Percentiles rank a stretch among this genome's conserved stretches.
phyloP scores from a whole-genome alignment of 306 rosid genomes.

The Vigna angularis region DNA sequence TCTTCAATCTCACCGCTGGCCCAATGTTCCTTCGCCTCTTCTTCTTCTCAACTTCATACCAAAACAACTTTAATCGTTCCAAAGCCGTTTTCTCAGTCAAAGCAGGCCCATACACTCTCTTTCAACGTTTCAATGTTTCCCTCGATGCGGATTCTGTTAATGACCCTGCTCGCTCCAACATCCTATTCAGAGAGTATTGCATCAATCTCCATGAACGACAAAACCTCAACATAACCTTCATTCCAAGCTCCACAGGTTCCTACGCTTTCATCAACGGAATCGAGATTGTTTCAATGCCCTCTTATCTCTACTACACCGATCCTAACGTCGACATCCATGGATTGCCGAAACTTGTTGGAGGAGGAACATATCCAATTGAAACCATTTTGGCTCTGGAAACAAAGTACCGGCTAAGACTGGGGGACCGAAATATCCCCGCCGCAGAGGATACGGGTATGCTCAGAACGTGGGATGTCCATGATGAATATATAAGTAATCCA shows the following conservation, averaged over 20 bases:
- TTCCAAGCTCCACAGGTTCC: not conserved
- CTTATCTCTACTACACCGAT: not conserved
- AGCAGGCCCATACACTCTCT: slow-evolving; percentile 38
- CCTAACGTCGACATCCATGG: too few relatives aligned
- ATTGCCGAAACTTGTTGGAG: not conserved
- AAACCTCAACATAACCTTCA: not conserved
- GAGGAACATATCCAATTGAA: rapidly evolving
- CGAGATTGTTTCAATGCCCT: not conserved
- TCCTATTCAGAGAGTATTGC: slow-evolving; percentile 43
- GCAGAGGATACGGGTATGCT: not conserved
- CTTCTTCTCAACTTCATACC: slow-evolving; percentile 36
- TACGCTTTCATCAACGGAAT: slow-evolving; percentile 20
- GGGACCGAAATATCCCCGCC: not conserved
- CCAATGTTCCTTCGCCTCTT: slow-evolving; percentile 42
- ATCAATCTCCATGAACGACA: not conserved
- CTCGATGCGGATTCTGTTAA: slow-evolving; percentile 19
- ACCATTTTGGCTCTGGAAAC: not conserved
- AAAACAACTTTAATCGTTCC: not conserved
- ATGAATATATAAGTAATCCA: not conserved
- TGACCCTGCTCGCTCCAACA: too few relatives aligned
- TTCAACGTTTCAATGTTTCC: slow-evolving; percentile 43
- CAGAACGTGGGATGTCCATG: not conserved
- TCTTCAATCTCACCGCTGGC: slow-evolving; percentile 30
- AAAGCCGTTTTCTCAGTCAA: slow-evolving; percentile 43
- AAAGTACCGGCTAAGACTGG: not conserved